Conservation (phyloP, 129 eudicot species). For the Heracleum sosnowskyi region DNA sequence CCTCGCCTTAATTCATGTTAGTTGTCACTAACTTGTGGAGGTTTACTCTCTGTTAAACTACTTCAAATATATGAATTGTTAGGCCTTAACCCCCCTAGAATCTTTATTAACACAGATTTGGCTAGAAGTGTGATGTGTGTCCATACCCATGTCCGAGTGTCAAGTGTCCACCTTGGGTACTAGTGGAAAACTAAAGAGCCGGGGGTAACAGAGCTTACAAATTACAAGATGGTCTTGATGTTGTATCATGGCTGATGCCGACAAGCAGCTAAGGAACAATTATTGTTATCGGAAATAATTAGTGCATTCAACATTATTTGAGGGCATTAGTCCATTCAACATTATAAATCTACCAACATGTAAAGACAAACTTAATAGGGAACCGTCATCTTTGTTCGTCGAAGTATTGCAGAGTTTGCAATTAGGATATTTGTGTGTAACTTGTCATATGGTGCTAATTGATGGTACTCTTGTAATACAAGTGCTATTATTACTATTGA, state of each 20-base stretch:
- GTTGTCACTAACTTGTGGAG: not conserved
- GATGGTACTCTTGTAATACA: not conserved
- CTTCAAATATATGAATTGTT: no score
- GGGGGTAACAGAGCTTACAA: not conserved
- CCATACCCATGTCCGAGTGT: no score
- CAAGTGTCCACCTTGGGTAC: no score
- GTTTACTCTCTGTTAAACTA: not conserved
- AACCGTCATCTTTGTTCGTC: not conserved
- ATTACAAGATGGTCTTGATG: not conserved
- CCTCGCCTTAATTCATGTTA: not conserved
- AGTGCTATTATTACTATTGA: not conserved
- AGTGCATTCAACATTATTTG: not conserved
- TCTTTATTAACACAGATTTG: no score
- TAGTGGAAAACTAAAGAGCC: no score
- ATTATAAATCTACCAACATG: not conserved
- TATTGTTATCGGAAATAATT: not conserved
- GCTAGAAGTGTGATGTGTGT: no score
- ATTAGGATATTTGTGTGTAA: not conserved
- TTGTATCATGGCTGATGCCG: not conserved
- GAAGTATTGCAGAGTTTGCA: not conserved
- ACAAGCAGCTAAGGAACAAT: not conserved
- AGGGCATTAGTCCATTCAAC: no score
- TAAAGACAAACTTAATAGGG: not conserved
- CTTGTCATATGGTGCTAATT: not conserved
- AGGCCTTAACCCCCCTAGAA: not conserved